phyloP scores from a whole-genome alignment of 306 rosid genomes.

The Vachellia collinsii region DNA sequence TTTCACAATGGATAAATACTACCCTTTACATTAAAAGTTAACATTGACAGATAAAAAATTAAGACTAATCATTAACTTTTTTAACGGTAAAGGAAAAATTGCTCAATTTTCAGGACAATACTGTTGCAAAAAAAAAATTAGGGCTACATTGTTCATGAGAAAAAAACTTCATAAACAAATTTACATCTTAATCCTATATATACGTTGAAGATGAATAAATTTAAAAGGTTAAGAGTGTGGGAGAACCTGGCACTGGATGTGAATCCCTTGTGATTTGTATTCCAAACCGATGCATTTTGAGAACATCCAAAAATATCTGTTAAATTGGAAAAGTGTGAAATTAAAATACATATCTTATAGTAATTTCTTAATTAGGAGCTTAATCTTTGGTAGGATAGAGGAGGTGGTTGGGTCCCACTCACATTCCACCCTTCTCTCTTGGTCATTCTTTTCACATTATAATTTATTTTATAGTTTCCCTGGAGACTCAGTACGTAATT shows the following conservation, averaged over 20 bases:
- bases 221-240: background rate
- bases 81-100: too few relatives aligned
- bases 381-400: background rate
- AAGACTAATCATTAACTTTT: too few relatives aligned
- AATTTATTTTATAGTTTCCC: too few relatives aligned
- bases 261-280: slow-evolving; percentile 63
- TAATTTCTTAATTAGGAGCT: background rate
- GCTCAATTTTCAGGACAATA: too few relatives aligned
- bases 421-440: background rate
- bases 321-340: background rate
- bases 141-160: too few relatives aligned
- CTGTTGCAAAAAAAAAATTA: too few relatives aligned
- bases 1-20: too few relatives aligned
- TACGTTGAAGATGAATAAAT: background rate
- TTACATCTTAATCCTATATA: too few relatives aligned
- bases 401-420: background rate
- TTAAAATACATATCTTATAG: background rate
- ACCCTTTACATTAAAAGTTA: too few relatives aligned
- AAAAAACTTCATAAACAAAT: too few relatives aligned
- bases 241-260: slow-evolving; percentile 71
- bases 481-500: too few relatives aligned
- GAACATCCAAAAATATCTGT: slow-evolving; percentile 47
- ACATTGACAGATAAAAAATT: too few relatives aligned
- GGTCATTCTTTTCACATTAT: background rate
- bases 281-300: slow-evolving; percentile 61